Base-by-base conservation (phyloP, 2,329 filamentous ascomycete species). In the Trichocomaceae sp. region DNA sequence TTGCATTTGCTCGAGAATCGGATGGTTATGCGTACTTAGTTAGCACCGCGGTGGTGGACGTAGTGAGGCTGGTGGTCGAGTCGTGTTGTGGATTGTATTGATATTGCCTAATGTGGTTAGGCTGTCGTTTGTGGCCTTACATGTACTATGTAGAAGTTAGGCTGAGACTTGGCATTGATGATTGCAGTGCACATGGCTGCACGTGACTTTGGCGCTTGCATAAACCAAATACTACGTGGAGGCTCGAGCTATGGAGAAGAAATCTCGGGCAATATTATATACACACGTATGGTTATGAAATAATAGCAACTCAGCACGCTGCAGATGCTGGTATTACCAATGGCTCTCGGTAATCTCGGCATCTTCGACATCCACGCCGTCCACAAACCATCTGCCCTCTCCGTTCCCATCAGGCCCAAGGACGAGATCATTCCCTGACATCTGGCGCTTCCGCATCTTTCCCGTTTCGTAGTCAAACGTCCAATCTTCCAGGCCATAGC, bases 401-500 rank as follows among this genome's bases (percentile, higher is more conserved):
- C 71, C 73, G 60, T 75, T 70, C 10, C 73, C 73, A 50, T 71
- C 63, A 7, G 64, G 64, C 1, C 73, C 75, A 41, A 77, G 62
- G 5, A 75, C 45, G 15, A 76, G 47, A 60, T 77, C 74, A 63
- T 76, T 77, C 4, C 72, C 75, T 58, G 73, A 73, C 75, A 77
- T 77, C 69, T 73, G 73, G 35, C 74, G 66, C 63, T 76, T 76
- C 33, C 66, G 57, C 75, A 77, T 77, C 63, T 74, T 74, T 0
- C 75, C 70, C 1, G 66, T 62, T 51, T 72, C 67, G 15, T 62
- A 63, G 55, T 76, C 72, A 62, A 74, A 77, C 0, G 74, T 77
- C 75, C 75, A 77, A 57, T 77, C 72, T 60, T 77, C 74, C 10
- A 95, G 79, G 0, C 90, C 90, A 64, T 95, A 95, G 45, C 86